phyloP scores from a whole-genome alignment of 495 filamentous ascomycete genomes.

The Trichoderma asperelloides region DNA sequence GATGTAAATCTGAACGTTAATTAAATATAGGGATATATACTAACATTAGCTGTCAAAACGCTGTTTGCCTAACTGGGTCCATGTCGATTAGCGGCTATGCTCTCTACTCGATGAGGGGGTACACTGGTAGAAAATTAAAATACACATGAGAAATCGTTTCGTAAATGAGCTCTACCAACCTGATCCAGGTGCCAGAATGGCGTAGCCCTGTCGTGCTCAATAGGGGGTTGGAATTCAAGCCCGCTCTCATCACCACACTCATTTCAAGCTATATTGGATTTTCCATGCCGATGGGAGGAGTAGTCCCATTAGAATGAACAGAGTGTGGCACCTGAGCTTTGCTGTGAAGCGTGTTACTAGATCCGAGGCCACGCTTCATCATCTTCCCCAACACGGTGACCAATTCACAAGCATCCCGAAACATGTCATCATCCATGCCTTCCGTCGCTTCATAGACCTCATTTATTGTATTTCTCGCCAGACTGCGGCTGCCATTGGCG shows the following conservation, averaged over 20 bases:
- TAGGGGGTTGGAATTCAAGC: background rate
- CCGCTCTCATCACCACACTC: background rate
- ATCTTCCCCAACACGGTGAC: slow-evolving; percentile 67
- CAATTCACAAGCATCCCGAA: slow-evolving; percentile 66
- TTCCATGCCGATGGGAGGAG: slow-evolving; percentile 5
- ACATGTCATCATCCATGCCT: slow-evolving; percentile 86
- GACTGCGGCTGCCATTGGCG: slow-evolving; percentile 54
- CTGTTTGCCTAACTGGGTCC: background rate
- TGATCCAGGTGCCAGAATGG: background rate
- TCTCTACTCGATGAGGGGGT: background rate
- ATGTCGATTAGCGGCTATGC: background rate
- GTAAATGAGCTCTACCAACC: background rate
- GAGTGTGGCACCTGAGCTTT: slow-evolving; percentile 18
- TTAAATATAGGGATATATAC: slow-evolving; percentile 7
- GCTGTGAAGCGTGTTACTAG: slow-evolving; percentile 20
- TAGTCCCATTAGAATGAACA: background rate
- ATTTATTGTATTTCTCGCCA: slow-evolving; percentile 76
- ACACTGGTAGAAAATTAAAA: background rate
- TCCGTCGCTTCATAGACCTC: slow-evolving; percentile 87
- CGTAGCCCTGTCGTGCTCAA: background rate
- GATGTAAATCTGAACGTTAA: background rate
- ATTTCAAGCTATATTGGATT: background rate
- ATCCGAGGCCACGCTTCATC: slow-evolving; percentile 57
- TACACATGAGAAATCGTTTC: background rate
- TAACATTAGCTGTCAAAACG: background rate